These are phyloP conservation scores for Tulasnella calospora DNA, from an alignment of 768 basidiomycete species.

Conservation along the genomic window DNA sequence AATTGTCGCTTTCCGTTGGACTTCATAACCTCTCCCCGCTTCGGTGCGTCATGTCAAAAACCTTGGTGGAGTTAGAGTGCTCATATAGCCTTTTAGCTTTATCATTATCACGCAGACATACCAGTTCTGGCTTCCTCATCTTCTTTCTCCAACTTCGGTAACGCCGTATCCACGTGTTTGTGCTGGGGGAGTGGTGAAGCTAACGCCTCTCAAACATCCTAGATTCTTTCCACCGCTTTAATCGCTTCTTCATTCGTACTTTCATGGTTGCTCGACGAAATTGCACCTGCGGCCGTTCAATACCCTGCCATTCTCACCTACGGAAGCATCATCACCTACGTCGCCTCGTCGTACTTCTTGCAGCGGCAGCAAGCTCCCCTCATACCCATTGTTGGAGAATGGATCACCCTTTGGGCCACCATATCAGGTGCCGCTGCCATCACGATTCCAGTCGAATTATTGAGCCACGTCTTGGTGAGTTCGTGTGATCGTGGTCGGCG, in stretches of 20 bases:
- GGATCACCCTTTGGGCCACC: neutral
- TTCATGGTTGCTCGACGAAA: slow-evolving; percentile 53
- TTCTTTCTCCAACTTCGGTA: slow-evolving; percentile 49
- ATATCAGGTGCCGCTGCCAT: neutral
- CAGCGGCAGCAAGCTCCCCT: neutral
- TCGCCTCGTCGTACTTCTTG: slow-evolving; percentile 6
- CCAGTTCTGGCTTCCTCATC: slow-evolving; percentile 56
- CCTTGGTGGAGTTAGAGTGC: neutral
- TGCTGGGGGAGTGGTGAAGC: neutral
- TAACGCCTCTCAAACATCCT: neutral
- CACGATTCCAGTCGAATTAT: slow-evolving; percentile 1
- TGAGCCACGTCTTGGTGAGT: slow-evolving; percentile 10
- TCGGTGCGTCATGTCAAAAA: slow-evolving; percentile 47
- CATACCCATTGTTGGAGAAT: slow-evolving; percentile 3
- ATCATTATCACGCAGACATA: slow-evolving; percentile 67
- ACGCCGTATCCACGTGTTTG: neutral
- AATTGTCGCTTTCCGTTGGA: slow-evolving; percentile 61
- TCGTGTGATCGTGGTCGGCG: neutral
- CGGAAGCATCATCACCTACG: slow-evolving; percentile 56
- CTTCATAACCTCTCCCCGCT: slow-evolving; percentile 62
- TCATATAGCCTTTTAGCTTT: slow-evolving; percentile 46
- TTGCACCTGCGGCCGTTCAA: neutral
- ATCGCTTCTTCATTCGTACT: slow-evolving; percentile 49
- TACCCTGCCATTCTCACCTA: slow-evolving; percentile 34
- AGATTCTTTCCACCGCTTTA: slow-evolving; percentile 51